phyloP scores from a whole-genome alignment of 345 rosid genomes.

The Erodium maritimum region DNA sequence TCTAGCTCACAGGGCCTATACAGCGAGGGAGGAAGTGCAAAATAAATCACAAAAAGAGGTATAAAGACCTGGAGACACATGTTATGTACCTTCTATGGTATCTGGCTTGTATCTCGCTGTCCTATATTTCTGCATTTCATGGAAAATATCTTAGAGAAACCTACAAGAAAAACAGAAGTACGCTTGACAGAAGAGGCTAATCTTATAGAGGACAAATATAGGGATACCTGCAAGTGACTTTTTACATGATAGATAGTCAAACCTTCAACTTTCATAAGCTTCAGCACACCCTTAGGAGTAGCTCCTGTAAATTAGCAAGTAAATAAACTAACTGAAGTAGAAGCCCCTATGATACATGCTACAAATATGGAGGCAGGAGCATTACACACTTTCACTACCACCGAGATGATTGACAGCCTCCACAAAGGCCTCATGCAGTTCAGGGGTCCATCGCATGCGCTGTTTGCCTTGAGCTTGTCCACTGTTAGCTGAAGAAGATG shows the following conservation, averaged over 20 bases:
- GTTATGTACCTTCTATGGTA: constrained; percentile 52
- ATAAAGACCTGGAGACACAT: constrained; percentile 6
- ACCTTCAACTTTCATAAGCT: constrained; percentile 74
- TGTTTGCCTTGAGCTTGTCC: constrained; percentile 53
- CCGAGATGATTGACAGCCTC: constrained; percentile 82
- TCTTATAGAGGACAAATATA: constrained; percentile 1
- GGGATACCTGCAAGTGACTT: constrained; percentile 77
- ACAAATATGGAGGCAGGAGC: constrained; percentile 3
- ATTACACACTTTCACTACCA: constrained; percentile 59
- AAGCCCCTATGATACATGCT: constrained; percentile 2
- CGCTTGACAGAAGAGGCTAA: not conserved
- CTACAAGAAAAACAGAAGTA: not conserved
- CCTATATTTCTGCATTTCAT: constrained; percentile 72
- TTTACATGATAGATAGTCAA: constrained; percentile 89
- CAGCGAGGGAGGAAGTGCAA: not conserved
- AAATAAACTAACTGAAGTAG: constrained; percentile 16
- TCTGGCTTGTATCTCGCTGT: constrained; percentile 69
- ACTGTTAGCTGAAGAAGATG: constrained; percentile 41
- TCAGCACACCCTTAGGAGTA: constrained; percentile 89
- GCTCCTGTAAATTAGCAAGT: constrained; percentile 40
- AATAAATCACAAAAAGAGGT: not conserved
- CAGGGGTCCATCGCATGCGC: constrained; percentile 95
- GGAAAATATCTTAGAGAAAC: constrained; percentile 4
- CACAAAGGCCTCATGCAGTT: constrained; percentile 84
- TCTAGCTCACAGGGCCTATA: too few species aligned